A percentile compares a stretch with the other conserved stretches of the same genome.
These are phyloP conservation scores for Apiospora hydei DNA, from an alignment of 2,329 filamentous ascomycete genomes.

Conservation along the genomic window DNA sequence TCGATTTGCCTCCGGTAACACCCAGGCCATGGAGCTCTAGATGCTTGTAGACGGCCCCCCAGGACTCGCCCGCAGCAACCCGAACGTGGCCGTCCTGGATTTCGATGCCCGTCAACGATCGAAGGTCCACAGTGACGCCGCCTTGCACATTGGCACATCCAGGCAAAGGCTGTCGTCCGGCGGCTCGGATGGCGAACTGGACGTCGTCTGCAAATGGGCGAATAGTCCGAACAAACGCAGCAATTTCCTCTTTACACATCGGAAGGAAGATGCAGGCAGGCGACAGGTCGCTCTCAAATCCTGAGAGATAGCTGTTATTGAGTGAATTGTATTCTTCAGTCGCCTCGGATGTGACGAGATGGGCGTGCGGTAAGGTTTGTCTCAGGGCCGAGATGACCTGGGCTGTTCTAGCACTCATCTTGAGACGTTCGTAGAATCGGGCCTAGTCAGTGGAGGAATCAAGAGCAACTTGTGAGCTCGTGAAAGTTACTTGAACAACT, in stretches of 20 bases:
- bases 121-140: constrained; percentile 44
- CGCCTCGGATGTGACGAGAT: background rate
- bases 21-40: background rate
- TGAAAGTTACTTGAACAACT: too few relatives aligned
- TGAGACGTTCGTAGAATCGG: background rate
- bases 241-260: constrained; percentile 27
- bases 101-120: constrained; percentile 39
- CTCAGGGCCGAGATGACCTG: background rate
- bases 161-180: constrained; percentile 49
- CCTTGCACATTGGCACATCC: constrained; percentile 46
- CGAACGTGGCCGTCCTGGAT: constrained; percentile 27
- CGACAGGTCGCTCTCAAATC: constrained; percentile 24
- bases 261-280: constrained; percentile 28
- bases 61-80: background rate
- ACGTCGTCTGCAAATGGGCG: constrained; percentile 25
- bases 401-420: background rate
- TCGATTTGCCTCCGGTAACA: background rate
- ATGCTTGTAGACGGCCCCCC: background rate
- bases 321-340: constrained; percentile 25
- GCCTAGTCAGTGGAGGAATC: background rate
- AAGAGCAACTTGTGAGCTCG: background rate
- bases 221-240: background rate
- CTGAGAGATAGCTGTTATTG: constrained; percentile 24
- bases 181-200: constrained; percentile 48
- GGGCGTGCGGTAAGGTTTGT: background rate